These are phyloP conservation scores for Botrytis galanthina DNA, from an alignment of 2,329 filamentous ascomycete genomes.

Conservation along the genomic window DNA sequence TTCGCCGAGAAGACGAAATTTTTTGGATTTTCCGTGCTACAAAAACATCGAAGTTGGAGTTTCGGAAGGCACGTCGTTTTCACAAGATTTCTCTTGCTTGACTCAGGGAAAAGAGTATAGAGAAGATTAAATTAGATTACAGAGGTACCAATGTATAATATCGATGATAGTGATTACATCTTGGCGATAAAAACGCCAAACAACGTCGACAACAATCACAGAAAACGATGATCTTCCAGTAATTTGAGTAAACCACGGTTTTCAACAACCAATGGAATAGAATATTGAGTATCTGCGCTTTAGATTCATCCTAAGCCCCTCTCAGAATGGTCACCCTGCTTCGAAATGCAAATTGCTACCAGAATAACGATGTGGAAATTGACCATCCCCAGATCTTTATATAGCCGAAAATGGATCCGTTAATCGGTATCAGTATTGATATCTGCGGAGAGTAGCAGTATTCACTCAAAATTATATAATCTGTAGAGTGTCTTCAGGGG, in stretches of 20 bases:
- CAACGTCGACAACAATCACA: too few relatives aligned
- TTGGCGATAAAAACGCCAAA: rapidly evolving
- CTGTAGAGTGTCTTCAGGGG: neutral
- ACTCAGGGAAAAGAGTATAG: rapidly evolving
- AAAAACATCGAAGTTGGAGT: neutral
- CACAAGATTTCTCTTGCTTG: neutral
- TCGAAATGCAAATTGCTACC: neutral
- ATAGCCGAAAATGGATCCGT: neutral
- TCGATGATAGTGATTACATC: neutral
- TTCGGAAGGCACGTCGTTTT: neutral
- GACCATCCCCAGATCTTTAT: rapidly evolving
- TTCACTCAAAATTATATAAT: neutral
- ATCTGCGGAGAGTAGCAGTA: too few relatives aligned
- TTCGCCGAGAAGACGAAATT: rapidly evolving
- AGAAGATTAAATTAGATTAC: rapidly evolving
- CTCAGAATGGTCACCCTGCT: neutral
- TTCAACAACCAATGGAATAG: rapidly evolving
- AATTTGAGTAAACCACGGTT: rapidly evolving
- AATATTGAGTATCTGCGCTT: too few relatives aligned
- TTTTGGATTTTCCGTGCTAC: neutral
- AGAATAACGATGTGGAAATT: neutral
- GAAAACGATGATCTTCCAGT: neutral
- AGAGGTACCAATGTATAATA: neutral
- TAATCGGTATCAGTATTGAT: rapidly evolving
- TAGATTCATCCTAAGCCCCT: neutral